Base-by-base conservation (phyloP, 208 protist species). In the Trypanosoma platydactyli region DNA sequence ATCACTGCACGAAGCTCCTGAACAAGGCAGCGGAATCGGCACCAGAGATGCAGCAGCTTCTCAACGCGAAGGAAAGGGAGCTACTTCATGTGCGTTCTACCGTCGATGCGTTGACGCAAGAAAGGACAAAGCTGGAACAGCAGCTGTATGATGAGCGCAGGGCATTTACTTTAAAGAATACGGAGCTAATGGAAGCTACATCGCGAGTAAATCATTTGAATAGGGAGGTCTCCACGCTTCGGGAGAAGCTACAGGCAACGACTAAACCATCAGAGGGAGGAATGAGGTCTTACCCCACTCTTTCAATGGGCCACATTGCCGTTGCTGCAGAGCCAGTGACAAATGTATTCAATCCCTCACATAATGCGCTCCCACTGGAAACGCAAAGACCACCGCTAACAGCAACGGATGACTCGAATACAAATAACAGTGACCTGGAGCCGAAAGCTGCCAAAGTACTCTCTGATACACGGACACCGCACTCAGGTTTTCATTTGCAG, bases 41-140 rank as follows among this genome's bases (percentile, higher is more conserved):
- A 12, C 56, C 75, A 44, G 71, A 68, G 16, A 67, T 79, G n/a
- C 71, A 94, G 60, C 69, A 71, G 22, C 48, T 71, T 4, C 35
- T 86, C 16, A 69, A 59, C 48, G 74, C 81, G 50, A 76, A 80
- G 27, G 84, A 94, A 7, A 80, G 66, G 25, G 88, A 91, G 73
- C 24, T 86, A 16, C 57, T 63, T 3, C 79, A 64, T 11, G 45
- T 74, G 20, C 73, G 53, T 5, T 63, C 66, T 12, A 76, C 66
- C 0, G 48, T 89, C 18, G 71, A 70, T 5, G 45, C 69, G 2
- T 22, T 72, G 38, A 75, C 62, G 29, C 76, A 79, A 3, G 83
- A 91, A 35, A 85, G 81, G 57, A 56, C 70, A 0, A 38, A 51
- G 3, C 38, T 88, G 15, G 80, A 86, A 60, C 78, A 90, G 38